Base-by-base conservation (phyloP, 306 rosid species). In the Hippophae rhamnoides region DNA sequence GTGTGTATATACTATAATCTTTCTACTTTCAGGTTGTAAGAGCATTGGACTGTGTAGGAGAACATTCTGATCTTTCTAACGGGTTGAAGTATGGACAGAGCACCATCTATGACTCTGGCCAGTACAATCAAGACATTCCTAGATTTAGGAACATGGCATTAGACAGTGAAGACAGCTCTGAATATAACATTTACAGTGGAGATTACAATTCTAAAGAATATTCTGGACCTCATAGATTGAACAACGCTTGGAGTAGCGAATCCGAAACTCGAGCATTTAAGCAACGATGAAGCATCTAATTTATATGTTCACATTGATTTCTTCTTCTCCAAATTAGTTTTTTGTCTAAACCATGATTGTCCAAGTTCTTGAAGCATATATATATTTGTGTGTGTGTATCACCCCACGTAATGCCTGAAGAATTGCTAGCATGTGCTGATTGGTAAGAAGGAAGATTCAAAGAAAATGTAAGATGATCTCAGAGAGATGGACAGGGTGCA, bases 31-130 rank as follows among this genome's bases (percentile, higher is more conserved):
- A 92, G 99, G 83, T 92, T 72, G 84, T 71, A 23, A 92, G 95
- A 76, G 82, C 93, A 67, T 64, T 92, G 62, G 99, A 92, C 47
- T 63, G 72, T 62, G 88, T 78, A 65, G 82, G 79, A 10, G 82
- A 83, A 67, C 43, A 69, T 56, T 69, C 56, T 53, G 97, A 88
- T 78, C 84, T 93, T 58, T 80, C 94, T 1, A 88, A 93, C 61
- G 99, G 99, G 41, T 84, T 93, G 51, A 93, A 77, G 68, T 86
- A 71, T 69, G 99, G 99, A 5, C 90, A 93, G 60, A 93, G 97
- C 71, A 86, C 79, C 3, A 23, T 72, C 14, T 93, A 88, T 70
- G 81, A 93, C 69, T 79, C 96, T 43, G 75, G 81, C 38, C 83
- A 82, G 66, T 92, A 88, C 60, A 80, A 66, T 54, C 78, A 82